A percentile compares a stretch with the other conserved stretches of the same genome.
Evolutionary conservation across 148 eudicot genomes (phyloP).

Genomic region (Limonium bicolor): DNA sequence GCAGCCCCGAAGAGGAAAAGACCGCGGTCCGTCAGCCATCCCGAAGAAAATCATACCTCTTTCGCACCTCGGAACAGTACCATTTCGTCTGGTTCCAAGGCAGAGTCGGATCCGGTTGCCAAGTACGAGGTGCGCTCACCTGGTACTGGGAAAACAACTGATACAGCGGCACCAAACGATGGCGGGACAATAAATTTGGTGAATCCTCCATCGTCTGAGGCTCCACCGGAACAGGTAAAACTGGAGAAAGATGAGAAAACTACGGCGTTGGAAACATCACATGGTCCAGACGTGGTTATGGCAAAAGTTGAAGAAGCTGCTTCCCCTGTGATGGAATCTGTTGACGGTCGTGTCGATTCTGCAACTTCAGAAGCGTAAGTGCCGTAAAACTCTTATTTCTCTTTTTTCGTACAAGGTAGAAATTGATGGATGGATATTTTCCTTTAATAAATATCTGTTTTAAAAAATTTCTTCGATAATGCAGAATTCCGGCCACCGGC

Average conservation of each 20-base stretch:
- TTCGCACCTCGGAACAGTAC: conserved; percentile 23
- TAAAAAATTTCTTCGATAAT: not conserved
- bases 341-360: conserved; percentile 27
- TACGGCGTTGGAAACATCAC: conserved; percentile 14
- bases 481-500: conserved; percentile 18
- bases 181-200: conserved; percentile 9
- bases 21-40: conserved; percentile 35
- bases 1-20: conserved; percentile 79
- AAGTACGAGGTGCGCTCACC: conserved; percentile 21
- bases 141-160: conserved; percentile 16
- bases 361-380: conserved; percentile 42
- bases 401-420: not conserved
- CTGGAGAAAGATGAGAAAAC: not conserved
- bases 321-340: conserved; percentile 32
- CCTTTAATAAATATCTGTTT: not conserved
- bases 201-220: conserved; percentile 5
- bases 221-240: conserved; percentile 5
- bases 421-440: not conserved
- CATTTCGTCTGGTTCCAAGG: conserved; percentile 16
- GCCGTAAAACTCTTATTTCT: conserved; percentile 8
- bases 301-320: conserved; percentile 34
- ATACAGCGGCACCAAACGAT: conserved; percentile 23
- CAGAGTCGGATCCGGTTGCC: conserved; percentile 19
- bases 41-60: conserved; percentile 22
- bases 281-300: conserved; percentile 19